Evolutionary conservation across 495 filamentous ascomycete species (phyloP), one percentile per base, ranked within the genome.

Genomic region (Lentithecium fluviatile): DNA sequence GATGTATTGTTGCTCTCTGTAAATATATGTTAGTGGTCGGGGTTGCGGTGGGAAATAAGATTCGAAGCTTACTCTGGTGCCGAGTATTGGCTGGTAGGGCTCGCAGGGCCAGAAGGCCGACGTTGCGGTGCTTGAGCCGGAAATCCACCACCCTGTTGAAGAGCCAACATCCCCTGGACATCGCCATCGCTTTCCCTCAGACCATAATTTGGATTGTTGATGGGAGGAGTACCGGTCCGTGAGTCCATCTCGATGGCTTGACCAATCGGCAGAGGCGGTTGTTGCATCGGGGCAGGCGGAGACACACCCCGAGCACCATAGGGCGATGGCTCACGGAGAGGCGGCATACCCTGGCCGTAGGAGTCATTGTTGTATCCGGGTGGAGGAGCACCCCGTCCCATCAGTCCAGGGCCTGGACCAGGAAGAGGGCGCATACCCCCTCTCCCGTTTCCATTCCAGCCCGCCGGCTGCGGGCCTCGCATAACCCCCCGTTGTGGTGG

Each of bases 211-310:
- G 56, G 29, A 21, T 15, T 38, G 32, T 56, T 60, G 1, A 42
- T 72, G 21, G 80, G 74, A 24, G 82, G 80, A 57, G 75, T 81
- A n/a, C 80, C 80, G 0, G 78, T 79, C 62, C 79, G 66, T 63
- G 88, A 77, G 76, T 90, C 86, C 90, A 95, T 93, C 70, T 93
- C 91, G 48, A 91, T 81, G 0, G 89, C 89, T 66, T 90, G 87
- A n/a, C 87, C 87, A 20, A 87, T 77, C 15, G 74, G 70, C 13
- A 58, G 29, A 19, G 58, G 66, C 12, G 65, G 52, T 21, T 52
- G 52, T 21, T 52, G 68, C 64, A 66, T 48, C 5, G 60, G 46
- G 12, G 43, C 45, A 13, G 63, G 34, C 17, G 63, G 66, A 6
- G 66, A 66, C 13, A 50, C 49, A 13, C 50, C 59, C 5, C 63